Conservation (phyloP, 2,329 filamentous ascomycete genomes). For the Ustilaginoidea virens region DNA sequence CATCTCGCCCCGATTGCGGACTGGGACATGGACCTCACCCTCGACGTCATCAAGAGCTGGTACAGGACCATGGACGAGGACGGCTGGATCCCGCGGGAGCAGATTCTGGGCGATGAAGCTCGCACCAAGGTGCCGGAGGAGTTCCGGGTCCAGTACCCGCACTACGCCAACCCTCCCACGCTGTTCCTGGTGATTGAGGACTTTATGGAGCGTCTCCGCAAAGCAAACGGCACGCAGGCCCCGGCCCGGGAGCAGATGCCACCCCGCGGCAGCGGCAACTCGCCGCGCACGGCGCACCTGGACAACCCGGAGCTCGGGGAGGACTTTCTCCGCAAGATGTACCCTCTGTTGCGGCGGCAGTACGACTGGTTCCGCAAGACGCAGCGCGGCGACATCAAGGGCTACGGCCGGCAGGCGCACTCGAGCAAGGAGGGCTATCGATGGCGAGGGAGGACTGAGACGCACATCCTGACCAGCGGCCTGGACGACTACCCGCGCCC, state of each 20-base stretch:
- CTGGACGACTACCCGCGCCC: constrained; percentile 92
- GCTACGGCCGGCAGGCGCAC: constrained; percentile 79
- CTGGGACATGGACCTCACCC: constrained; percentile 80
- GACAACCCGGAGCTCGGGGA: constrained; percentile 52
- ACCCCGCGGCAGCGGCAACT: constrained; percentile 20
- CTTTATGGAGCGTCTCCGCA: constrained; percentile 65
- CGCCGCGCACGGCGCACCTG: constrained; percentile 46
- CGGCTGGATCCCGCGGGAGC: constrained; percentile 93
- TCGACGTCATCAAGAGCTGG: constrained; percentile 89
- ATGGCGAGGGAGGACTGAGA: constrained; percentile 79
- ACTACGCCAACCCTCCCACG: constrained; percentile 94
- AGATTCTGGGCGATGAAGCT: constrained; percentile 83
- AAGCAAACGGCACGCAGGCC: constrained; percentile 30
- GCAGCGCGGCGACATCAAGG: constrained; percentile 76
- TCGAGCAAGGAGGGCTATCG: constrained; percentile 86
- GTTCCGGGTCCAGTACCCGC: constrained; percentile 91
- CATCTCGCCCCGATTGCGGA: constrained; percentile 83
- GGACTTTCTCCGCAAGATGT: constrained; percentile 60
- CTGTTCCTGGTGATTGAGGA: constrained; percentile 78
- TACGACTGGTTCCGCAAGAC: constrained; percentile 93
- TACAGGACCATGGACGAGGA: constrained; percentile 92
- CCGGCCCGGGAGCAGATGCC: constrained; percentile 29
- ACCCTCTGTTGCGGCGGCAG: constrained; percentile 75
- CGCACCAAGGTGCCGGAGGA: constrained; percentile 86
- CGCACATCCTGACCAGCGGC: constrained; percentile 82